Percentiles rank a stretch among this genome's conserved stretches.
phyloP scores from a whole-genome alignment of 1,284 basidiomycete species.

The Fereydounia khargensis region DNA sequence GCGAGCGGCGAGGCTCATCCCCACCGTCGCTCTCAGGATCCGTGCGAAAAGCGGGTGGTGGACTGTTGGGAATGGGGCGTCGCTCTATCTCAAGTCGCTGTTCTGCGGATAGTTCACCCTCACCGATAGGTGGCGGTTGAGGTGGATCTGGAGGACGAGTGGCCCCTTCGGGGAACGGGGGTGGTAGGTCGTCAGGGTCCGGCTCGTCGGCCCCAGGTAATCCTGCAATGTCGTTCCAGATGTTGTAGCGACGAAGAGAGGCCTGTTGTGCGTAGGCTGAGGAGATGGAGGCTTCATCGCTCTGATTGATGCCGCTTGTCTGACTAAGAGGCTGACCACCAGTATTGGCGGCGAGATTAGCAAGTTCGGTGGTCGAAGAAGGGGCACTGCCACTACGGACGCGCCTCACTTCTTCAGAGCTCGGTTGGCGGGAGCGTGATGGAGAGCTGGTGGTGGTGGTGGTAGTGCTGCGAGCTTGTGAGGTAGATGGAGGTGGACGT shows the following conservation, averaged over 20 bases:
- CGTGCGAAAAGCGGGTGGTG: slow-evolving; percentile 41
- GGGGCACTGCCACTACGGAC: no score
- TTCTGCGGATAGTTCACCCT: no score
- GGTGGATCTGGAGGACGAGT: slow-evolving; percentile 25
- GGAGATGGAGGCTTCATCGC: not conserved
- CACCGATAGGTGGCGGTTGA: slow-evolving; percentile 12
- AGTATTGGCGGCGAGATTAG: no score
- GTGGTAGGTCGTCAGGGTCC: slow-evolving; percentile 36
- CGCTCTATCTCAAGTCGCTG: slow-evolving; percentile 1
- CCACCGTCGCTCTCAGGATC: slow-evolving; percentile 14
- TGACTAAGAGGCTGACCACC: no score
- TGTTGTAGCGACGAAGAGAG: slow-evolving; percentile 31
- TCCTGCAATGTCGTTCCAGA: slow-evolving; percentile 31
- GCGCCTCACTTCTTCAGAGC: no score
- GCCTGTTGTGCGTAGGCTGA: slow-evolving; percentile 4
- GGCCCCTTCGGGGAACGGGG: slow-evolving; percentile 32
- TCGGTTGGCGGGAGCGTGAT: no score
- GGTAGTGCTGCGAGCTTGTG: no score
- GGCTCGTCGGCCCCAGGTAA: slow-evolving; percentile 12
- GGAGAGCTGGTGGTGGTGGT: no score
- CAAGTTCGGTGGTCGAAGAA: no score
- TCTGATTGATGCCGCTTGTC: no score
- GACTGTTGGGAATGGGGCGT: slow-evolving; percentile 27
- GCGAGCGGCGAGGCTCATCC: no score
- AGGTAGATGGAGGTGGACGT: no score